phyloP scores from a whole-genome alignment of 805 yeast genomes.

The Metschnikowia chrysomelidarum region DNA sequence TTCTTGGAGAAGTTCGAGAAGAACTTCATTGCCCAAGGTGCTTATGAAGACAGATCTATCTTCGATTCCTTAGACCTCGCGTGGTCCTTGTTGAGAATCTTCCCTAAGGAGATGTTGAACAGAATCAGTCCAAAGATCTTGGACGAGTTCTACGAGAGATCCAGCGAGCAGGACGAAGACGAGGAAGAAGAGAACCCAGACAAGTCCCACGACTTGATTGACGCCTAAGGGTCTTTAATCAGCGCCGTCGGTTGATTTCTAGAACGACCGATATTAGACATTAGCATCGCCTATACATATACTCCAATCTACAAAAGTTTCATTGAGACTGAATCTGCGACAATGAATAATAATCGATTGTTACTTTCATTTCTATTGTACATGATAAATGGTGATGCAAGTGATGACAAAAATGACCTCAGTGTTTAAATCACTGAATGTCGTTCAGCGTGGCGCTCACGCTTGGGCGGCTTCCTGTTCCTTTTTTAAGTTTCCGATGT shows the following conservation, averaged over 20 bases:
- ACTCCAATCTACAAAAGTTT: constrained; percentile 3
- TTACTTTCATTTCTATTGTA: constrained; percentile 3
- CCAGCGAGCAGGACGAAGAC: constrained; percentile 63
- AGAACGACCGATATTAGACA: constrained; percentile 9
- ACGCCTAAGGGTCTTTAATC: constrained; percentile 27
- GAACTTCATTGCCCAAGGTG: constrained; percentile 93
- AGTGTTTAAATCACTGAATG: too few relatives aligned
- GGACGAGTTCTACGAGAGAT: constrained; percentile 92
- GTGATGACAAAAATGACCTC: too few relatives aligned
- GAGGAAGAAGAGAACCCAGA: constrained; percentile 40
- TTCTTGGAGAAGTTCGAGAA: constrained; percentile 97
- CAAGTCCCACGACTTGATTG: constrained; percentile 43
- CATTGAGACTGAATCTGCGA: too few relatives aligned
- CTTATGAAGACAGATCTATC: constrained; percentile 92
- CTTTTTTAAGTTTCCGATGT: constrained; percentile 61
- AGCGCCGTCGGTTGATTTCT: constrained; percentile 11
- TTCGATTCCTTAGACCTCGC: constrained; percentile 97
- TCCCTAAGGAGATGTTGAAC: constrained; percentile 98
- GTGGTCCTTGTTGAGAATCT: constrained; percentile 96
- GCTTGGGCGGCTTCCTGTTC: constrained; percentile 14
- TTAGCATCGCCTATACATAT: constrained; percentile 5
- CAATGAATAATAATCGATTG: neutral
- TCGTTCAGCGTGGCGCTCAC: too few relatives aligned
- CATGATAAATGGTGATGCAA: constrained; percentile 3
- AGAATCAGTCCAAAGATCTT: constrained; percentile 97